Conservation (phyloP, 2,329 filamentous ascomycete genomes). For the Xylaria sp. region DNA sequence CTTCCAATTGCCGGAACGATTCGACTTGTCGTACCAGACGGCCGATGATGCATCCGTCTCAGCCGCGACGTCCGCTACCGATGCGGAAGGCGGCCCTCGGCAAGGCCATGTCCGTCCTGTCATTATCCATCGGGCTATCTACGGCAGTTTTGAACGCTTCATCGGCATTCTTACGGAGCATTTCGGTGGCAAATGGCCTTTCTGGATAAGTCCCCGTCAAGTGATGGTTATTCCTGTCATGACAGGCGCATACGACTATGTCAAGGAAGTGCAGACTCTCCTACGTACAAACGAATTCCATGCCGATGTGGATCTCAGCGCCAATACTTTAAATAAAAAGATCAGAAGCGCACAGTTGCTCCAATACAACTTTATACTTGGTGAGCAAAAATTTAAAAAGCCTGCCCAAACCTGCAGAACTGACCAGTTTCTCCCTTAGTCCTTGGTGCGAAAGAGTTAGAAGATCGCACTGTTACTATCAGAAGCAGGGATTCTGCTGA, state of each 20-base stretch:
- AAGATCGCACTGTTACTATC: constrained; percentile 42
- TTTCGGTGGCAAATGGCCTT: constrained; percentile 88
- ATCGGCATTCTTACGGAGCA: constrained; percentile 84
- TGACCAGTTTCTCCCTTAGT: constrained; percentile 32
- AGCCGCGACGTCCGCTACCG: constrained; percentile 40
- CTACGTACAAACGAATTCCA: constrained; percentile 76
- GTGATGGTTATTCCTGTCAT: constrained; percentile 82
- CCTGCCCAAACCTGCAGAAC: not conserved
- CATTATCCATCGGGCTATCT: constrained; percentile 90
- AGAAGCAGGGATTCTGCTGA: constrained; percentile 41
- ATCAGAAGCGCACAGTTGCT: constrained; percentile 82
- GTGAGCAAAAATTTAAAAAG: constrained; percentile 57
- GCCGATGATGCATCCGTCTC: constrained; percentile 48
- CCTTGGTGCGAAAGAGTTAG: constrained; percentile 43
- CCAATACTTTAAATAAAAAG: constrained; percentile 90
- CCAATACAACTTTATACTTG: constrained; percentile 87
- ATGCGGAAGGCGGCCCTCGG: constrained; percentile 61
- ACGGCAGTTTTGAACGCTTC: constrained; percentile 69
- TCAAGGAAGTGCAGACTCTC: constrained; percentile 74
- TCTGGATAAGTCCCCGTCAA: constrained; percentile 88
- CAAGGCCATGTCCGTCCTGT: constrained; percentile 81
- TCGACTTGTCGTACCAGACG: constrained; percentile 32
- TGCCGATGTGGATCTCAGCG: constrained; percentile 75
- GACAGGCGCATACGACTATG: constrained; percentile 76
- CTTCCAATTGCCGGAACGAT: constrained; percentile 79